Evolutionary conservation across 2,329 filamentous ascomycete species (phyloP), one percentile per base, ranked within the genome.

Genomic region (Alternaria ethzedia): DNA sequence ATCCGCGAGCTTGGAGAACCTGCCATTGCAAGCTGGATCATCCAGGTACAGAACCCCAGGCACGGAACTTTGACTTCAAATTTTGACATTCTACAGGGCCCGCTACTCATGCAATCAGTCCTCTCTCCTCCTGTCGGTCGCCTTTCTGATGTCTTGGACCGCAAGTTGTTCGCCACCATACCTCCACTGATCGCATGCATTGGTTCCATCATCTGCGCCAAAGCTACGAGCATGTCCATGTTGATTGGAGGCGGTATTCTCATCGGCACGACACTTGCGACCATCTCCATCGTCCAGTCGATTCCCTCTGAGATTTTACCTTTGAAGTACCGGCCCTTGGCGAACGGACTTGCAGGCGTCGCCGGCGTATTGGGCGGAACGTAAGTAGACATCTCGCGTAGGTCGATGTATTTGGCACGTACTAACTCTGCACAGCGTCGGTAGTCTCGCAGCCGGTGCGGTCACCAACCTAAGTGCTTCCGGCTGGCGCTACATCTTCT

Each of bases 401-500:
- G 2, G 5, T n/a, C 12, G 6, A 23, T 36, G 13, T 1, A 23
- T 9, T 9, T 21, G 2, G 15, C 30, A 17, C 3, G 6, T 8
- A 41, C 57, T 67, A 4, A 67, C n/a, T 12, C 6, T 17, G 8
- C 54, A 20, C 58, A 86, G 84, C 1, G 75, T 86, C 15, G 86
- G 84, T 12, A 75, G 79, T 12, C 78, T 88, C 5, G 82, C 83
- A 25, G 84, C 85, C 7, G 86, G 86, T 3, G 85, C 82, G 8
- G 82, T 87, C 3, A 86, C 86, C 0, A 85, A 86, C 61, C 71
- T 81, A 12, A 78, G 79, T 55, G 65, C 79, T 1, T 77, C 73
- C 1, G 86, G 86, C 20, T 88, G 86, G 86, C 80, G 86, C 2
- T 82, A 83, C 67, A 87, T 88, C 66, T 88, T 87, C 70, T 88